Base-by-base conservation (phyloP, 495 filamentous ascomycete genomes). In the Penicillium robsamsonii region DNA sequence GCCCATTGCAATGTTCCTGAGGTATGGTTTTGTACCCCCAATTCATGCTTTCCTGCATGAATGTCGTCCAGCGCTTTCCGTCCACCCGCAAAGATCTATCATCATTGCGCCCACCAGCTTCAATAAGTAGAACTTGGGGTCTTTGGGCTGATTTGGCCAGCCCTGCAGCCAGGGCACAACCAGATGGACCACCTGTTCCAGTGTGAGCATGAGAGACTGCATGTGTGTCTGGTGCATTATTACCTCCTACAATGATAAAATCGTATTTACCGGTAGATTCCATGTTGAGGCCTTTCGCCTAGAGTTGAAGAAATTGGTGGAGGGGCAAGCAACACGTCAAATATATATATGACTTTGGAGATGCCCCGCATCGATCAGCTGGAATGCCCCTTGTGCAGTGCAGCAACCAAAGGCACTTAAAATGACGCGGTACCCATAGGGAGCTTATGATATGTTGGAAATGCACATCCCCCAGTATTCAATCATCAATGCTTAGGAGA, bases 21-120 rank as follows among this genome's bases (percentile, higher is more conserved):
- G 83, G 79, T 0, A 62, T 71, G 0, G 83, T 87, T 57, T 83
- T 79, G 69, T 87, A 86, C 0, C 78, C 81, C 76, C 79, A 88
- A 58, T 86, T 85, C 58, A 86, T 57, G 6, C 57, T 58, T 38
- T 64, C 59, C 46, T 79, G 72, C 57, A 61, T 67, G 53, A 82
- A 80, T 0, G 81, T 81, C 13, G 69, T 57, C 64, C 69, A 85
- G 30, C 83, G 70, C 60, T 85, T 75, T 15, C 78, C 80, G 56
- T 77, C 73, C 22, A 82, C 73, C 10, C 75, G 76, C 12, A 77
- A 68, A 18, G 65, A 58, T 2, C 57, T 53, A 50, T 84, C 80
- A 25, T 75, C 70, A 55, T 84, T 83, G 20, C 59, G 50, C 5
- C 72, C 68, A 4, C 83, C 84, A 0, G 83, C 84, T 60, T 87